These are phyloP conservation scores for Ceratocystis papillata DNA, from an alignment of 2,329 filamentous ascomycete species.

Conservation along the genomic window DNA sequence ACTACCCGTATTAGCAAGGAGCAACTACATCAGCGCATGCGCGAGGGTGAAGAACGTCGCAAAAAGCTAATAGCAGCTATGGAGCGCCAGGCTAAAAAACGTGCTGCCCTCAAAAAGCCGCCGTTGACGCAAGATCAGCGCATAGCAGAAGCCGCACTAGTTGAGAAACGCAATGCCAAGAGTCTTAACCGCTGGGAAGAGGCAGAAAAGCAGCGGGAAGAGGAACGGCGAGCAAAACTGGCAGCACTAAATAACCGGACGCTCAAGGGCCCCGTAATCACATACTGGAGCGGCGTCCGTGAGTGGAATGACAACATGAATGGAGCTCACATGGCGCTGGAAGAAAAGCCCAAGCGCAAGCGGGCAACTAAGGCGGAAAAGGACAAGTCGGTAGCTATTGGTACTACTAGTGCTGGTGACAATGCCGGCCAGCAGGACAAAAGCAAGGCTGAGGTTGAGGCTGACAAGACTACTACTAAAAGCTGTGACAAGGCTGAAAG, in stretches of 20 bases:
- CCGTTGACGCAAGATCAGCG: slow-evolving; percentile 80
- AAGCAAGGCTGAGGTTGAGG: not conserved
- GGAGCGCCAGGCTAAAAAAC: slow-evolving; percentile 57
- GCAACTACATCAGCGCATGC: slow-evolving; percentile 58
- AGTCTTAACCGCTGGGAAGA: slow-evolving; percentile 90
- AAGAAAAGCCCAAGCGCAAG: slow-evolving; percentile 50
- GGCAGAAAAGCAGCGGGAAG: slow-evolving; percentile 77
- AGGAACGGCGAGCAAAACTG: slow-evolving; percentile 69
- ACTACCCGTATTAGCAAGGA: slow-evolving; percentile 51
- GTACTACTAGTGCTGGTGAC: slow-evolving; percentile 11
- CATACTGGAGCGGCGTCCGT: slow-evolving; percentile 86
- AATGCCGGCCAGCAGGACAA: not conserved
- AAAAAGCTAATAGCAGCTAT: slow-evolving; percentile 59
- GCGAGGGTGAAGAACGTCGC: slow-evolving; percentile 58
- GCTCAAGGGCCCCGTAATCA: slow-evolving; percentile 78
- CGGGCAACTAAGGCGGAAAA: slow-evolving; percentile 34
- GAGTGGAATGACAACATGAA: slow-evolving; percentile 66
- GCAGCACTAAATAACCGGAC: slow-evolving; percentile 80
- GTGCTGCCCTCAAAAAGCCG: slow-evolving; percentile 65
- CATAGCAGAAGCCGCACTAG: slow-evolving; percentile 66
- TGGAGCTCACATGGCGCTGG: slow-evolving; percentile 53
- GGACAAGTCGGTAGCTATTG: slow-evolving; percentile 26
- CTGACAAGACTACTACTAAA: not conserved
- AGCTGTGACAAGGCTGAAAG: not conserved
- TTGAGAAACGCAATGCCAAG: slow-evolving; percentile 79